phyloP scores from a whole-genome alignment of 352 stramenopile genomes.

The Phytophthora foliorum region DNA sequence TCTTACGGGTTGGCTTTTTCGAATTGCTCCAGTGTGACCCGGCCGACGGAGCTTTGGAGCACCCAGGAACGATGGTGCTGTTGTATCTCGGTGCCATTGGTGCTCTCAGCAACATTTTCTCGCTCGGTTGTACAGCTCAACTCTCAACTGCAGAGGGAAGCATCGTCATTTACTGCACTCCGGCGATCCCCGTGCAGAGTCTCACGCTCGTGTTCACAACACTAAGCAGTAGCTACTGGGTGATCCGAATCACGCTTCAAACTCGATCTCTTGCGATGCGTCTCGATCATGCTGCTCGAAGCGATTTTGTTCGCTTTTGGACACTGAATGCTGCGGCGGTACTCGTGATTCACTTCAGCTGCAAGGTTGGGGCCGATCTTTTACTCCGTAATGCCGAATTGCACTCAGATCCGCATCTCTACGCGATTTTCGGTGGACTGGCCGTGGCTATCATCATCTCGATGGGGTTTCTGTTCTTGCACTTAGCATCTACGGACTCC shows the following conservation, averaged over 20 bases:
- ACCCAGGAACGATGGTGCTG: constrained; percentile 41
- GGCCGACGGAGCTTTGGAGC: constrained; percentile 40
- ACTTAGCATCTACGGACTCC: constrained; percentile 2
- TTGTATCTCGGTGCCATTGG: constrained; percentile 50
- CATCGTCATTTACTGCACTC: constrained; percentile 45
- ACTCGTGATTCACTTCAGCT: constrained; percentile 40
- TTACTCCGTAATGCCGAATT: constrained; percentile 27
- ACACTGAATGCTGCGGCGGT: constrained; percentile 21
- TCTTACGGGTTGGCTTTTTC: constrained; percentile 18
- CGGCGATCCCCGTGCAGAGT: constrained; percentile 41
- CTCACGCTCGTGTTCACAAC: constrained; percentile 42
- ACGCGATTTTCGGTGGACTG: constrained; percentile 41
- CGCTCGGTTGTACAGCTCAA: constrained; percentile 41
- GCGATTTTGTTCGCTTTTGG: constrained; percentile 39
- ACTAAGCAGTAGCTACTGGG: constrained; percentile 50
- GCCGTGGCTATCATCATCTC: constrained; percentile 29
- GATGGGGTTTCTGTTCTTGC: constrained; percentile 28
- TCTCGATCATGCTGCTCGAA: constrained; percentile 31
- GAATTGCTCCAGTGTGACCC: constrained; percentile 36
- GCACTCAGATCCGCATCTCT: constrained; percentile 45
- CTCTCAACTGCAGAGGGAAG: constrained; percentile 34
- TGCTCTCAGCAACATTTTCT: constrained; percentile 56
- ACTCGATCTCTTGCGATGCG: constrained; percentile 34
- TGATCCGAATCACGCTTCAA: constrained; percentile 46
- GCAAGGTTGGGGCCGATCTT: constrained; percentile 31